Conservation (phyloP, 805 yeast species). For the Lachancea thermotolerans region DNA sequence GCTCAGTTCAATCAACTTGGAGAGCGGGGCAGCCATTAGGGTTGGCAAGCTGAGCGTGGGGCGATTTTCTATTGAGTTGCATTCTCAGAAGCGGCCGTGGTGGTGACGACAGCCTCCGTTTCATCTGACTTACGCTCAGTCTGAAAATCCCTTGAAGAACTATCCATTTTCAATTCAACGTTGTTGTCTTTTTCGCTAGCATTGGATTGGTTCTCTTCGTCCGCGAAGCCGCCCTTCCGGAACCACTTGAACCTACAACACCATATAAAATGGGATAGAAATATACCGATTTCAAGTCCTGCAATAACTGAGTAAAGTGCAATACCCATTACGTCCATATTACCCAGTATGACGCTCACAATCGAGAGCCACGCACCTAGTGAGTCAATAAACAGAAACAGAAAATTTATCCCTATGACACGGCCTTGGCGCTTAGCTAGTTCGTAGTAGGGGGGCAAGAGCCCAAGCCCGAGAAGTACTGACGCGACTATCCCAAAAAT, state of each 20-base stretch:
- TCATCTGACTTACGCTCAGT: too few species aligned
- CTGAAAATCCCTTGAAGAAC: too few species aligned
- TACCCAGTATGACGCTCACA: slow-evolving; percentile 52
- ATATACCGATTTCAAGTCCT: slow-evolving; percentile 69
- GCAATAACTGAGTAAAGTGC: slow-evolving; percentile 69
- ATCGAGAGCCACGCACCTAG: slow-evolving; percentile 78
- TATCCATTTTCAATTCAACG: too few species aligned
- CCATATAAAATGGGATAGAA: slow-evolving; percentile 68
- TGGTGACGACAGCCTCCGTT: too few species aligned
- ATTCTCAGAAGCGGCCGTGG: too few species aligned
- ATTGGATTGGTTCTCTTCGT: too few species aligned
- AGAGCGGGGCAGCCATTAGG: too few species aligned
- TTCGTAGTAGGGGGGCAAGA: slow-evolving; percentile 86
- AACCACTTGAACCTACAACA: slow-evolving; percentile 37
- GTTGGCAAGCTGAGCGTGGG: too few species aligned
- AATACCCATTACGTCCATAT: slow-evolving; percentile 72
- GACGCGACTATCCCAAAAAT: slow-evolving; percentile 79
- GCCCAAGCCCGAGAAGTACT: slow-evolving; percentile 64
- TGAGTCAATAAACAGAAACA: slow-evolving; percentile 69
- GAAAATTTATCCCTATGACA: slow-evolving; percentile 83
- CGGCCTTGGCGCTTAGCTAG: slow-evolving; percentile 70
- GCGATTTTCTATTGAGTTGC: too few species aligned
- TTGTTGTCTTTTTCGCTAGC: too few species aligned
- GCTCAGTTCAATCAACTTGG: too few species aligned
- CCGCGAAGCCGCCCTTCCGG: too few species aligned